A percentile compares a stretch with the other conserved stretches of the same genome.
Evolutionary conservation across 2,329 filamentous ascomycete species (phyloP).

Genomic region (Exophiala sideris): DNA sequence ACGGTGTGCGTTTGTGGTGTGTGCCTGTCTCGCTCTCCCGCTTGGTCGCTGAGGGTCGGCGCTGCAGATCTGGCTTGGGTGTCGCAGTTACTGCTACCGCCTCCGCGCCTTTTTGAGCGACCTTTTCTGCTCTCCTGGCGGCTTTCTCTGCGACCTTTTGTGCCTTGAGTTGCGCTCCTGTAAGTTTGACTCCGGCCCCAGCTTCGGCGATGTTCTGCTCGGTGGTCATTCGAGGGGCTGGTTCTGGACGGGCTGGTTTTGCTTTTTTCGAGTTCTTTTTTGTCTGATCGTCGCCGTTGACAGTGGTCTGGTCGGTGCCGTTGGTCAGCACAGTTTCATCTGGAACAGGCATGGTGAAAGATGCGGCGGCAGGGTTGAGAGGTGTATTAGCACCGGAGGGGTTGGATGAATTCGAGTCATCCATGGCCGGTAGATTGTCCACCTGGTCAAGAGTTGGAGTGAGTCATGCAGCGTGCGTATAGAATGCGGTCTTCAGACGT

Average conservation of each 20-base stretch:
- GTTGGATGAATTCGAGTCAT: constrained; percentile 8
- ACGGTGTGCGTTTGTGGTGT: constrained; percentile 35
- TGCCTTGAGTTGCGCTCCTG: constrained; percentile 75
- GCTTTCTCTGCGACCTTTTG: constrained; percentile 88
- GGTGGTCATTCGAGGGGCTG: constrained; percentile 13
- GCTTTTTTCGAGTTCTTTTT: constrained; percentile 12
- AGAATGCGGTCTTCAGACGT: no score
- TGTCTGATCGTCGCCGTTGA: constrained; percentile 7
- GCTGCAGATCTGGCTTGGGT: constrained; percentile 31
- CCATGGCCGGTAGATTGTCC: constrained; percentile 6
- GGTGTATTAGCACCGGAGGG: not conserved
- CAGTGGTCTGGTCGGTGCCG: constrained; percentile 2
- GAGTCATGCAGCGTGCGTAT: no score
- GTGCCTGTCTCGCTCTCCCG: constrained; percentile 30
- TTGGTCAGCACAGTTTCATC: constrained; percentile 4
- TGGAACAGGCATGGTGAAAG: constrained; percentile 22
- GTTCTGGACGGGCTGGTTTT: constrained; percentile 12
- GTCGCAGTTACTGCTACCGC: constrained; percentile 26
- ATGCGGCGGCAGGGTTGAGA: constrained; percentile 24
- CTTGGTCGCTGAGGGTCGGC: constrained; percentile 20
- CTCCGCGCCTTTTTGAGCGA: constrained; percentile 47
- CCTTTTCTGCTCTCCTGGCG: constrained; percentile 70
- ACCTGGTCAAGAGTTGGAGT: no score
- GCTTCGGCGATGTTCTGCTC: constrained; percentile 27
- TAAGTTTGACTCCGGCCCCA: constrained; percentile 36